Conservation (phyloP, 208 protist species). For the Vickermania spadyakhi region DNA sequence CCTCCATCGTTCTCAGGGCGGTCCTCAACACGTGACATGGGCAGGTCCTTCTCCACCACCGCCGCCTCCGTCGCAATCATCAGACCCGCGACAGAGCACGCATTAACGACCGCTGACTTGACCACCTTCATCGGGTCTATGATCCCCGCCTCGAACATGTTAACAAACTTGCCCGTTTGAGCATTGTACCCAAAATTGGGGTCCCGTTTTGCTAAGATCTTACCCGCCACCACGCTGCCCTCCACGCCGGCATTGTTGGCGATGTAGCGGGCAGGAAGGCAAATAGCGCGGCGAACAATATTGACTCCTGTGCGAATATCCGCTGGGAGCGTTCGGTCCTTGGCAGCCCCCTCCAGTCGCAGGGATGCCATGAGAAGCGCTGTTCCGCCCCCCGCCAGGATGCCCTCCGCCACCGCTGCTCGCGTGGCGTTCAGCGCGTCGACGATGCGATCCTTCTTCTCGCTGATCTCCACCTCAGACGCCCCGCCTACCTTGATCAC, state of each 20-base stretch:
- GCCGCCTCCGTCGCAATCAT: conserved; percentile 99
- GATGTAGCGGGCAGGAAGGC: conserved; percentile 90
- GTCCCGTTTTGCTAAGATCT: conserved; percentile 89
- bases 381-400: conserved; percentile 97
- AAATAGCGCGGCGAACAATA: conserved; percentile 68
- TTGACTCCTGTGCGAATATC: conserved; percentile 80
- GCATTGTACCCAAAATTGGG: conserved; percentile 94
- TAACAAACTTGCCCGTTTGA: conserved; percentile 90
- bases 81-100: conserved; percentile 96
- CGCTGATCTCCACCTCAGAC: conserved; percentile 98
- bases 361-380: conserved; percentile 92
- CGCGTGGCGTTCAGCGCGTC: conserved; percentile 99
- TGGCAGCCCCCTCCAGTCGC: conserved; percentile 74
- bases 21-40: conserved; percentile 13
- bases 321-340: conserved; percentile 40
- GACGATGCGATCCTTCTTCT: conserved; percentile 99
- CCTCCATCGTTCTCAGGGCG: conserved; percentile 65
- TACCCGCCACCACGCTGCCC: conserved; percentile 96
- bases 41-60: conserved; percentile 86
- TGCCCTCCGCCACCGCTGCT: conserved; percentile 98
- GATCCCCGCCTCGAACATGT: conserved; percentile 98
- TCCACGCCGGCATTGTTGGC: conserved; percentile 96
- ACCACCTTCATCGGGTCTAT: conserved; percentile 99
- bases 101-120: conserved; percentile 95
- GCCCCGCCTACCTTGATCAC: conserved; percentile 97